Evolutionary conservation across 2,329 filamentous ascomycete genomes (phyloP).

Genomic region (Penicillium fuscoglaucum): DNA sequence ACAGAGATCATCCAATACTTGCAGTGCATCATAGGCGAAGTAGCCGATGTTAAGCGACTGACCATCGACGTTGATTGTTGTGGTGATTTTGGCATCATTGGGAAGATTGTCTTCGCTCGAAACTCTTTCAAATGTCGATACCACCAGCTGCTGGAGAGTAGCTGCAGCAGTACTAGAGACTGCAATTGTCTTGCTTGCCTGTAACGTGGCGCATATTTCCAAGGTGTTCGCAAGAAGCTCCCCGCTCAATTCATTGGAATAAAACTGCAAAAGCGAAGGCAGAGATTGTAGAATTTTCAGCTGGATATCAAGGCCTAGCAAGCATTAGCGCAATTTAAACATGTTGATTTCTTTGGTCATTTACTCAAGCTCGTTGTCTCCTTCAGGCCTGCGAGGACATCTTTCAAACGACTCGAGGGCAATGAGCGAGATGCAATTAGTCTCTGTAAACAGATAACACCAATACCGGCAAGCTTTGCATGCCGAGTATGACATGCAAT

Average conservation of each 20-base stretch:
- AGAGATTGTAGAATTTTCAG: constrained; percentile 93
- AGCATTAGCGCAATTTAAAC: constrained; percentile 23
- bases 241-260: constrained; percentile 75
- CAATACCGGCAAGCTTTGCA: constrained; percentile 83
- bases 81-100: constrained; percentile 57
- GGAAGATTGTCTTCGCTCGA: constrained; percentile 66
- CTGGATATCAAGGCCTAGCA: constrained; percentile 75
- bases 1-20: constrained; percentile 86
- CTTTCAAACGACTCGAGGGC: constrained; percentile 74
- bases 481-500: constrained; percentile 90
- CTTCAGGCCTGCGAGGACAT: constrained; percentile 83
- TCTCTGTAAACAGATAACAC: constrained; percentile 83
- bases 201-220: constrained; percentile 87
- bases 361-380: constrained; percentile 73
- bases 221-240: constrained; percentile 78
- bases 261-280: constrained; percentile 87
- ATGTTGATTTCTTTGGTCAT: constrained; percentile 28
- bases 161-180: constrained; percentile 95
- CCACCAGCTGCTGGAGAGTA: constrained; percentile 91
- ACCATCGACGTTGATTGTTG: constrained; percentile 67
- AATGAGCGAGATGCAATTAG: constrained; percentile 80
- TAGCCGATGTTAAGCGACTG: constrained; percentile 66
- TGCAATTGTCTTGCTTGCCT: constrained; percentile 87
- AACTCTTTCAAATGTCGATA: constrained; percentile 91
- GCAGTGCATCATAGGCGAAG: constrained; percentile 82